These are phyloP conservation scores for Tagetes patula DNA, from an alignment of 129 eudicot genomes.

Conservation along the genomic window DNA sequence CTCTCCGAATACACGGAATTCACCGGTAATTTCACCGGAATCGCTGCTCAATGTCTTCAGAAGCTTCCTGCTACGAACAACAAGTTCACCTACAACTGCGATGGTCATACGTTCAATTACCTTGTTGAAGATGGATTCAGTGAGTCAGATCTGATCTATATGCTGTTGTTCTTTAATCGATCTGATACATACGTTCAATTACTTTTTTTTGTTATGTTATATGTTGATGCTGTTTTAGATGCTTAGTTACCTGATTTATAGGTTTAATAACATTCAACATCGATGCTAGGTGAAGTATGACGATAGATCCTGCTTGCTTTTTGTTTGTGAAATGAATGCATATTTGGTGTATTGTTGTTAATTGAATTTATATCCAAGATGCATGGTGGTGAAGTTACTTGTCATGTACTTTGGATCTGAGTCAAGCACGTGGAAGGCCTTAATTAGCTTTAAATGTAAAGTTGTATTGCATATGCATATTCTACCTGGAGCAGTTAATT, in stretches of 20 bases:
- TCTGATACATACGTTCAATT: not conserved
- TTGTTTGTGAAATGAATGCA: not conserved
- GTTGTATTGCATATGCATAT: not conserved
- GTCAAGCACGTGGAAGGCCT: not conserved
- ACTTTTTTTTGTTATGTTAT: not conserved
- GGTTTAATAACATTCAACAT: not conserved
- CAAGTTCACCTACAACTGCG: conserved; percentile 12
- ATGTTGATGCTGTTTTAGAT: conserved; percentile 6
- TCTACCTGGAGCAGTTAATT: not conserved
- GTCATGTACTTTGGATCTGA: conserved; percentile 5
- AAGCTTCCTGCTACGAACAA: conserved; percentile 7
- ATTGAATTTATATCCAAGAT: not conserved
- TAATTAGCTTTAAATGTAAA: not conserved
- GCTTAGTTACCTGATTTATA: not conserved
- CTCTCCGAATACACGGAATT: conserved; percentile 10
- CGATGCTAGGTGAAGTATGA: not conserved
- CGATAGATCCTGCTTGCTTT: not conserved
- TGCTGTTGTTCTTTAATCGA: not conserved
- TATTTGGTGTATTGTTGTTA: not conserved
- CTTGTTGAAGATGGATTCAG: conserved; percentile 82
- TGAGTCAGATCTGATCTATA: conserved; percentile 25
- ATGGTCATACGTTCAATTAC: conserved; percentile 8
- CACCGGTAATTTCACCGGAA: conserved; percentile 1
- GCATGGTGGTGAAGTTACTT: not conserved
- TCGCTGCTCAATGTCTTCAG: conserved; percentile 14